These are phyloP conservation scores for Termitomyces sp. DNA, from an alignment of 768 basidiomycete species.

Conservation along the genomic window DNA sequence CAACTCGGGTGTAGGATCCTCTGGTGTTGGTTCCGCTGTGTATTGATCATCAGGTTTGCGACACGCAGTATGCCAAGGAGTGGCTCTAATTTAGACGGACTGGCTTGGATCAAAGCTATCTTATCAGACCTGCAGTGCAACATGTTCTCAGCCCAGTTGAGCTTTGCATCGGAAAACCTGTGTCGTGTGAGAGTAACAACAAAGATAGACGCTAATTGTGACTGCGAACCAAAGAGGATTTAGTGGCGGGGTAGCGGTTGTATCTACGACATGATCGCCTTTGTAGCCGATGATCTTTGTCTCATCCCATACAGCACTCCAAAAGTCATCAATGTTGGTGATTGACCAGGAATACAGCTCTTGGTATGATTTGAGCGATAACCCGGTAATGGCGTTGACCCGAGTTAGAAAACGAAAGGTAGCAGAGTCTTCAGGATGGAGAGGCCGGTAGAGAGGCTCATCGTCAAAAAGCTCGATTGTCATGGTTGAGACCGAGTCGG, in stretches of 20 bases:
- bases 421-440: conserved; percentile 38
- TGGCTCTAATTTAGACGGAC: conserved; percentile 37
- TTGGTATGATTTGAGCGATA: conserved; percentile 49
- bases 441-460: conserved; percentile 42
- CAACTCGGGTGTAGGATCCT: conserved; percentile 38
- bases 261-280: conserved; percentile 58
- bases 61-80: conserved; percentile 9
- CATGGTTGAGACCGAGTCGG: conserved; percentile 9
- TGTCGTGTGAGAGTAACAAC: conserved; percentile 8
- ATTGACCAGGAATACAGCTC: conserved; percentile 72
- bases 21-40: conserved; percentile 63
- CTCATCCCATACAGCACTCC: conserved; percentile 72
- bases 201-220: conserved; percentile 7
- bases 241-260: conserved; percentile 43
- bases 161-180: conserved; percentile 53
- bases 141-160: conserved; percentile 87
- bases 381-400: conserved; percentile 46
- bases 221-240: conserved; percentile 67
- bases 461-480: conserved; percentile 12
- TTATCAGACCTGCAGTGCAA: conserved; percentile 51
- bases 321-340: conserved; percentile 58
- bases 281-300: conserved; percentile 60
- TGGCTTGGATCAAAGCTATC: conserved; percentile 66
- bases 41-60: conserved; percentile 15
- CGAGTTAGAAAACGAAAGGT: conserved; percentile 45